These are phyloP conservation scores for Microthlaspi erraticum DNA, from an alignment of 345 rosid genomes.

Conservation along the genomic window DNA sequence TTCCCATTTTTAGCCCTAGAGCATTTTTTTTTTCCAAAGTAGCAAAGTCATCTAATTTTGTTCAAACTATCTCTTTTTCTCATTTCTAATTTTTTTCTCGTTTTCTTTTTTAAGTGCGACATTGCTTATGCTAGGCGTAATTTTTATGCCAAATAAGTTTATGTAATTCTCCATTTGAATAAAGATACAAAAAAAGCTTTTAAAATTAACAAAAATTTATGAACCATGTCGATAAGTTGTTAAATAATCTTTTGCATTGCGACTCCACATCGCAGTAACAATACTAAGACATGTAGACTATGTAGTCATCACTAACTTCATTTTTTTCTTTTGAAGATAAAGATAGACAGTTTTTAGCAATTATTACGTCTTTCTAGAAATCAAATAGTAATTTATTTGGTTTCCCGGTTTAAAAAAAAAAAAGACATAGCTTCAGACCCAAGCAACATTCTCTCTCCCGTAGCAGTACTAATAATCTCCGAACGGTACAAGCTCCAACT, in stretches of 20 bases:
- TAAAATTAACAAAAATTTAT: neutral
- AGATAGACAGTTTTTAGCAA: no score
- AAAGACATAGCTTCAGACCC: neutral
- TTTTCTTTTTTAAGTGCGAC: neutral
- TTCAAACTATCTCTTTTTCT: no score
- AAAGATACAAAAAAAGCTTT: neutral
- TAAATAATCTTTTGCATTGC: neutral
- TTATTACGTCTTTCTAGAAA: neutral
- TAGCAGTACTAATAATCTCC: neutral
- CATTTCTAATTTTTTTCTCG: neutral
- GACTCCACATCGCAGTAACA: slow-evolving; percentile 1
- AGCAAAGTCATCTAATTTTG: neutral
- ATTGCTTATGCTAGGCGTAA: neutral
- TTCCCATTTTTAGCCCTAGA: slow-evolving; percentile 24
- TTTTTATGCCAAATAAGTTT: neutral
- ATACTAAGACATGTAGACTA: neutral
- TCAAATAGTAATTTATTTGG: no score
- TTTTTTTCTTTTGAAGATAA: neutral
- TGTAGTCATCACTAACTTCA: neutral
- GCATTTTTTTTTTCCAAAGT: slow-evolving; percentile 4
- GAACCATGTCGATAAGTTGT: neutral
- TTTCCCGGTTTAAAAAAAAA: neutral
- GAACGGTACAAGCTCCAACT: neutral
- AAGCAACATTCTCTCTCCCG: neutral
- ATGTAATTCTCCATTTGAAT: neutral